Conservation (phyloP, 2,329 filamentous ascomycete species). For the Penicillium verrucosum region DNA sequence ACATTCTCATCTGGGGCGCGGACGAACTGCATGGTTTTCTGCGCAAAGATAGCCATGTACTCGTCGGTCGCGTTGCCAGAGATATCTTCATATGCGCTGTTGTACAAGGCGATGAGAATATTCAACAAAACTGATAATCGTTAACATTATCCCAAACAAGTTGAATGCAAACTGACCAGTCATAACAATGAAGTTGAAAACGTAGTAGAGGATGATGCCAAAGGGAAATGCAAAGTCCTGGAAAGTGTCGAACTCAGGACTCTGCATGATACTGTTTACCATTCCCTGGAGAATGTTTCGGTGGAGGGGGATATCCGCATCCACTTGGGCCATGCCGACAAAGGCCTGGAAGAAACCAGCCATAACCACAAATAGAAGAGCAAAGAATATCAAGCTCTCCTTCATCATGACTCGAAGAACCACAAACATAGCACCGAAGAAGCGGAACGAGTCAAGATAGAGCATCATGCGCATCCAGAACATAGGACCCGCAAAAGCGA, state of each 20-base stretch:
- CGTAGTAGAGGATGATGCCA: constrained; percentile 91
- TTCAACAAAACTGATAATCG: constrained; percentile 68
- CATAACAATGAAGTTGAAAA: constrained; percentile 97
- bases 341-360: constrained; percentile 84
- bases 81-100: constrained; percentile 92
- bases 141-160: constrained; percentile 10
- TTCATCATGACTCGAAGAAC: constrained; percentile 95
- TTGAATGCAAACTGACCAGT: constrained; percentile 50
- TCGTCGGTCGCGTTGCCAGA: constrained; percentile 91
- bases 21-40: constrained; percentile 96
- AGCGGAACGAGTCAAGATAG: constrained; percentile 88
- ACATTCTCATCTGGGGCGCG: constrained; percentile 97
- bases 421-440: constrained; percentile 97
- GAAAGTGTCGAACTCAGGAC: constrained; percentile 84
- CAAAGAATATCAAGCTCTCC: constrained; percentile 93
- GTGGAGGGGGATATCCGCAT: constrained; percentile 59
- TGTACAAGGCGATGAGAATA: constrained; percentile 95
- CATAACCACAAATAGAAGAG: constrained; percentile 77
- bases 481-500: constrained; percentile 91
- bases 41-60: constrained; percentile 86
- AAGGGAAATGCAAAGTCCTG: constrained; percentile 90
- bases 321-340: constrained; percentile 80
- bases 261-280: constrained; percentile 85
- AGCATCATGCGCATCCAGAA: constrained; percentile 93
- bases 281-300: constrained; percentile 55